A percentile compares a stretch with the other conserved stretches of the same genome.
Conservation (phyloP, 352 stramenopile genomes). For the Pythium monospermum region DNA sequence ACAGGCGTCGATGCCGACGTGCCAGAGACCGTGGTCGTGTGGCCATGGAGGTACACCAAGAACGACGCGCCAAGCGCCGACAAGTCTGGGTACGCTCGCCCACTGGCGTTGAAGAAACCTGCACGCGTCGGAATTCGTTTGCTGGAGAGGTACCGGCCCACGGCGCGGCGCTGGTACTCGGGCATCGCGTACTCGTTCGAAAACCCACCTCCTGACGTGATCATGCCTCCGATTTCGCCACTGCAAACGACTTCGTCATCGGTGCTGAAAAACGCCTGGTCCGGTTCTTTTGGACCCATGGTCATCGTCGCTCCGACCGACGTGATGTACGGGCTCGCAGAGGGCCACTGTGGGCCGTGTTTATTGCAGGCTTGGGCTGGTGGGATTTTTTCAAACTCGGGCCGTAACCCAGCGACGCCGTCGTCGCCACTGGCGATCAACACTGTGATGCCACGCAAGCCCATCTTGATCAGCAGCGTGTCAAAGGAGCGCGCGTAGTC, state of each 20-base stretch:
- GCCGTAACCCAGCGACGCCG: constrained; percentile 69
- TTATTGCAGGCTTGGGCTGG: constrained; percentile 51
- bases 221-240: constrained; percentile 55
- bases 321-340: constrained; percentile 86
- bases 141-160: constrained; percentile 60
- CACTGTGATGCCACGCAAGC: constrained; percentile 80
- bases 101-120: constrained; percentile 78
- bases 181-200: constrained; percentile 75
- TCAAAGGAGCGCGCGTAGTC: constrained; percentile 82
- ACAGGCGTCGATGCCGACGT: constrained; percentile 87
- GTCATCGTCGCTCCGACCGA: constrained; percentile 88
- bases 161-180: constrained; percentile 63
- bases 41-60: constrained; percentile 53
- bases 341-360: constrained; percentile 70
- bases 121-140: constrained; percentile 35
- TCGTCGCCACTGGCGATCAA: constrained; percentile 86
- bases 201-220: constrained; percentile 87
- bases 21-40: constrained; percentile 49
- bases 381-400: constrained; percentile 57
- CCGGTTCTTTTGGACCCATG: constrained; percentile 21
- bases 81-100: constrained; percentile 88
- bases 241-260: constrained; percentile 80
- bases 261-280: constrained; percentile 56
- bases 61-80: constrained; percentile 69
- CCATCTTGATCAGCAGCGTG: constrained; percentile 87